Base-by-base conservation (phyloP, 352 stramenopile species). In the Pythium plurisporium region DNA sequence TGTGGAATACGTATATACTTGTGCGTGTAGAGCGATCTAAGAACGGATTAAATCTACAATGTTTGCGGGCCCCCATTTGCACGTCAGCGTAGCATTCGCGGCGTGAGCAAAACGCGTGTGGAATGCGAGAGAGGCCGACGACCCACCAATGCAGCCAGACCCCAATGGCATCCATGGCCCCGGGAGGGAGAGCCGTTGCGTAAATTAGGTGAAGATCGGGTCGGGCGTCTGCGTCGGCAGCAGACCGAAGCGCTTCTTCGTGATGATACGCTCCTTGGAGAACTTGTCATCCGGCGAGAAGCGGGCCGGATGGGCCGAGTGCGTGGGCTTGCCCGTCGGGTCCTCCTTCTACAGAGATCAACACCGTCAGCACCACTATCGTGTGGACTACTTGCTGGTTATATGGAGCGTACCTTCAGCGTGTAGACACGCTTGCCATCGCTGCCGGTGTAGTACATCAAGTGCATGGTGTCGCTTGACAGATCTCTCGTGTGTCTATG, bases 231-330 rank as follows among this genome's bases (percentile, higher is more conserved):
- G 94, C 59, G 96, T 98, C 41, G 96, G 89, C 65, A 99, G 94
- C 59, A 99, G 86, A 36, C 92, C 91, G 74, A 98, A 99, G 66
- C 97, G 83, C 72, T 99, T 99, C 82, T 99, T 99, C 48, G 85
- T 97, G 40, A 91, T 97, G 60, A 99, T 96, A 48, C 97, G 86
- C 82, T 99, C 95, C 76, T 96, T 89, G 42, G 91, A 98, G 76
- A 99, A 99, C 86, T 99, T 99, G 78, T 99, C 97, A 76, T 99
- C 97, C 0, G 97, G 97, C 63, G 94, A 99, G 79, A 99, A 99
- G 60, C 97, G 86, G 43, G 97, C 97, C 33, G 71, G 97, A 81
- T 99, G 97, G 19, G 97, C 97, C 59, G 92, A 98, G 76, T 97
- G 83, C 31, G 96, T 99, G 30, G 97, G 92, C 63, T 95, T 92